These are phyloP conservation scores for Phytophthora tubulina DNA, from an alignment of 352 stramenopile genomes.

Conservation along the genomic window DNA sequence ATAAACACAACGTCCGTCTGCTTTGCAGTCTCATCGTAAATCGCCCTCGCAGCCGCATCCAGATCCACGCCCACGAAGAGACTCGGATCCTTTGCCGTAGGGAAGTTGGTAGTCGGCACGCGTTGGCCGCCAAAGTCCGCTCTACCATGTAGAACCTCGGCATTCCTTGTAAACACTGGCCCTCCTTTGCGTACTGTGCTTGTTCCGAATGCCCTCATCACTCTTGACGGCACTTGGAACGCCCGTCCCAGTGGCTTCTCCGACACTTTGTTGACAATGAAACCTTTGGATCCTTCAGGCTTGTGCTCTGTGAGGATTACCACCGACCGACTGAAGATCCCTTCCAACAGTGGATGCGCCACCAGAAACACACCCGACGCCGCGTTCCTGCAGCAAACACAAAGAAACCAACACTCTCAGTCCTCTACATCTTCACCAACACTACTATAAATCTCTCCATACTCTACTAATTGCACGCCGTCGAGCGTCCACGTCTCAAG, in stretches of 20 bases:
- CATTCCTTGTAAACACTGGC: conserved; percentile 68
- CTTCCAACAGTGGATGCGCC: conserved; percentile 75
- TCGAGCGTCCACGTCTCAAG: conserved; percentile 27
- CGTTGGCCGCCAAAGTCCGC: conserved; percentile 71
- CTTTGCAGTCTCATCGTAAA: conserved; percentile 61
- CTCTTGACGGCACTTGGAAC: conserved; percentile 70
- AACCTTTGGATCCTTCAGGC: conserved; percentile 63
- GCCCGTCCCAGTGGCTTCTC: conserved; percentile 60
- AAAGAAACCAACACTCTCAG: not conserved
- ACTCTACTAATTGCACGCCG: conserved; percentile 59
- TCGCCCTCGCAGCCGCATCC: conserved; percentile 61
- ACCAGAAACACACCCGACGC: conserved; percentile 76
- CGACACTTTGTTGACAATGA: conserved; percentile 79
- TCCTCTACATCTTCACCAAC: not conserved
- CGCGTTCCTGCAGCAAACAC: conserved; percentile 38
- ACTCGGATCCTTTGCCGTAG: conserved; percentile 45
- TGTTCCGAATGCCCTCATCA: conserved; percentile 67
- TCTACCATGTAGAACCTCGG: conserved; percentile 70
- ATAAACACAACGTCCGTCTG: conserved; percentile 82
- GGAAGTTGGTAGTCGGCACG: conserved; percentile 61
- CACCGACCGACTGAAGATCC: conserved; percentile 79
- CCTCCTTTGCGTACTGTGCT: conserved; percentile 71
- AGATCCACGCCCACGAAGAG: conserved; percentile 82
- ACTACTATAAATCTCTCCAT: conserved; percentile 8
- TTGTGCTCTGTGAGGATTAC: conserved; percentile 81